phyloP scores from a whole-genome alignment of 2,329 filamentous ascomycete genomes.

The Beauveria brongniartii region DNA sequence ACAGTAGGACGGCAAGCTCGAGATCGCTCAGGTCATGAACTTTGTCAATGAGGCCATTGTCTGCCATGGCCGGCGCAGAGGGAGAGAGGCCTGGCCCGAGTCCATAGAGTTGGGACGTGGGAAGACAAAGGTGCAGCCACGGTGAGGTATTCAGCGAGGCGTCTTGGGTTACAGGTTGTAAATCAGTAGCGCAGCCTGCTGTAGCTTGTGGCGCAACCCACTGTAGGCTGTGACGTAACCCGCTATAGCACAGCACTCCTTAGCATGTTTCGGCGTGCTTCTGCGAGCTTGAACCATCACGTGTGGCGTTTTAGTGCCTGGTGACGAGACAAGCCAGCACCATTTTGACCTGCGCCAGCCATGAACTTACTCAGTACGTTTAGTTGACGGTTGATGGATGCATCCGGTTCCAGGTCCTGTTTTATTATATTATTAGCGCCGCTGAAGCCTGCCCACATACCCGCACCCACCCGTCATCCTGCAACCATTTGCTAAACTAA shows the following conservation, averaged over 20 bases:
- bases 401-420: conserved; percentile 4
- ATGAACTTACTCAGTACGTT: neutral
- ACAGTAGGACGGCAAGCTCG: conserved; percentile 78
- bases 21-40: conserved; percentile 77
- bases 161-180: too few relatives aligned
- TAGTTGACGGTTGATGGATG: neutral
- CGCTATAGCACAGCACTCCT: neutral
- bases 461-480: conserved; percentile 5
- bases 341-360: neutral
- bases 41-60: conserved; percentile 54
- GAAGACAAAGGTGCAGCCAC: neutral
- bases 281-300: conserved; percentile 7
- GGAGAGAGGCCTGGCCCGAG: neutral
- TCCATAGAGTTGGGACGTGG: neutral
- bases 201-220: neutral
- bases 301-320: conserved; percentile 4
- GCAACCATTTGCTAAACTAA: neutral
- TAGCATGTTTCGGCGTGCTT: neutral
- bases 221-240: neutral
- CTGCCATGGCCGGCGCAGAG: conserved; percentile 44
- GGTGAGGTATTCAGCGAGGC: neutral
- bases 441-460: neutral
- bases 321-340: neutral
- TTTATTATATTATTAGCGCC: neutral
- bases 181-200: neutral